Conservation (phyloP, 2,329 filamentous ascomycete species). For the Botryotinia calthae region DNA sequence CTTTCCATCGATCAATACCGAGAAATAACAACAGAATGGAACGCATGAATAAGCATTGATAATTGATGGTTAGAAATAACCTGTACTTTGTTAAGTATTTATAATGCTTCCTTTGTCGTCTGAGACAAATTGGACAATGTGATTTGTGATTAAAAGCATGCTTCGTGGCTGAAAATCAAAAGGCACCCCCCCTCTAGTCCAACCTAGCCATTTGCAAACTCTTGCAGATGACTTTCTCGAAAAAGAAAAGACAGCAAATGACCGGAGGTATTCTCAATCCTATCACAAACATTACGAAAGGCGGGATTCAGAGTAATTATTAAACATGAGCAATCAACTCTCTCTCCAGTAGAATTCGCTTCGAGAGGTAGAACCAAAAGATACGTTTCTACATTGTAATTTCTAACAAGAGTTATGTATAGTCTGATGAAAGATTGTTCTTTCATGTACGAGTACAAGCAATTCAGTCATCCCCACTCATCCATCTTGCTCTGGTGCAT, state of each 20-base stretch:
- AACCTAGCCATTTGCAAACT: slow-evolving; percentile 3
- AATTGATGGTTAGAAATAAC: neutral
- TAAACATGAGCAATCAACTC: slow-evolving; percentile 9
- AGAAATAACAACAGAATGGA: neutral
- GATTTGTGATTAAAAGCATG: slow-evolving; percentile 19
- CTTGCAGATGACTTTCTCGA: slow-evolving; percentile 19
- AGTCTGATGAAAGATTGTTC: neutral
- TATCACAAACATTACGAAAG: slow-evolving; percentile 13
- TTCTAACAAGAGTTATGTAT: neutral
- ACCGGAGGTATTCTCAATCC: neutral
- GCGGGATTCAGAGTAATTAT: neutral
- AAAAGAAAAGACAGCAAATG: neutral
- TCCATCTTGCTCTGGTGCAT: neutral
- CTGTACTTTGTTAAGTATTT: slow-evolving; percentile 5
- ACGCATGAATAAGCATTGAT: neutral
- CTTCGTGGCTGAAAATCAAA: slow-evolving; percentile 12
- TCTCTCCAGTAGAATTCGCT: neutral
- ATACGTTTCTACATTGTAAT: neutral
- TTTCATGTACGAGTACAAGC: neutral
- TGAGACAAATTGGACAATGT: slow-evolving; percentile 1
- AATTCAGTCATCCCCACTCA: neutral
- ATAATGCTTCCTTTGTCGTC: neutral
- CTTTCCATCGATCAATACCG: neutral
- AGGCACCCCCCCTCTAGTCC: neutral
- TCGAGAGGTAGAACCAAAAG: neutral